These are phyloP conservation scores for Raffaelea albimanens DNA, from an alignment of 2,329 filamentous ascomycete species.

Conservation along the genomic window DNA sequence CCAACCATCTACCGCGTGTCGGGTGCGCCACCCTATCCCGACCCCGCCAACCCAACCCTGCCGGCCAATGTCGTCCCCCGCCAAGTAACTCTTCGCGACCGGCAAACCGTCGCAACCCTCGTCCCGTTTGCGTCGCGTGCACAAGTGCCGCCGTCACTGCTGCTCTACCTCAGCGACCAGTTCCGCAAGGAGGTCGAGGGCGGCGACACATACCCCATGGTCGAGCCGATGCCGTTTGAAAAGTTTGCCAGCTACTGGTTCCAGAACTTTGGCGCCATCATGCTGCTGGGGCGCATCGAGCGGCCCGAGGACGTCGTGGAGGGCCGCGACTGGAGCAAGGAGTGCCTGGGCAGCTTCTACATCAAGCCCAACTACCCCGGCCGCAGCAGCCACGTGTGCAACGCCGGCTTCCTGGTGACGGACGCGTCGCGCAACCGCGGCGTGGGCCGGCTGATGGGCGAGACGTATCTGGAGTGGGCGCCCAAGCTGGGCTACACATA, in stretches of 20 bases:
- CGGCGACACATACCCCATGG: conserved; percentile 87
- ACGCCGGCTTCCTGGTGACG: conserved; percentile 70
- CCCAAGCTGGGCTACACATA: conserved; percentile 79
- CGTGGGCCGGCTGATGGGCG: conserved; percentile 66
- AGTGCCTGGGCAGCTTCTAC: conserved; percentile 84
- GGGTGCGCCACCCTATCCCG: conserved; percentile 56
- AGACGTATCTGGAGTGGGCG: conserved; percentile 69
- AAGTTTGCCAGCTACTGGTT: conserved; percentile 83
- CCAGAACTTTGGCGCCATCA: conserved; percentile 79
- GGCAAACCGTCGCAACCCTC: conserved; percentile 73
- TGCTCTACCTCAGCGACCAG: conserved; percentile 72
- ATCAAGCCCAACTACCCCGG: conserved; percentile 92
- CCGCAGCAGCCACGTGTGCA: conserved; percentile 83
- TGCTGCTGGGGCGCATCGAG: conserved; percentile 70
- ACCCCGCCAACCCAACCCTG: conserved; percentile 50
- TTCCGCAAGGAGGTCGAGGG: conserved; percentile 86
- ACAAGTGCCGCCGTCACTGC: conserved; percentile 65
- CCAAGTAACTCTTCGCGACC: conserved; percentile 74
- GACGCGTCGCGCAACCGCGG: conserved; percentile 64
- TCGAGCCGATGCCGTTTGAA: conserved; percentile 62
- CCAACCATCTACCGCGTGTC: conserved; percentile 62
- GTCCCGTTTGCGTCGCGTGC: conserved; percentile 71
- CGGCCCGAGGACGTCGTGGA: conserved; percentile 46
- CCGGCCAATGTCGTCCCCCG: conserved; percentile 61
- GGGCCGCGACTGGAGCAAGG: conserved; percentile 64